Conservation (phyloP, 1,284 basidiomycete genomes). For the Irpex sp. region DNA sequence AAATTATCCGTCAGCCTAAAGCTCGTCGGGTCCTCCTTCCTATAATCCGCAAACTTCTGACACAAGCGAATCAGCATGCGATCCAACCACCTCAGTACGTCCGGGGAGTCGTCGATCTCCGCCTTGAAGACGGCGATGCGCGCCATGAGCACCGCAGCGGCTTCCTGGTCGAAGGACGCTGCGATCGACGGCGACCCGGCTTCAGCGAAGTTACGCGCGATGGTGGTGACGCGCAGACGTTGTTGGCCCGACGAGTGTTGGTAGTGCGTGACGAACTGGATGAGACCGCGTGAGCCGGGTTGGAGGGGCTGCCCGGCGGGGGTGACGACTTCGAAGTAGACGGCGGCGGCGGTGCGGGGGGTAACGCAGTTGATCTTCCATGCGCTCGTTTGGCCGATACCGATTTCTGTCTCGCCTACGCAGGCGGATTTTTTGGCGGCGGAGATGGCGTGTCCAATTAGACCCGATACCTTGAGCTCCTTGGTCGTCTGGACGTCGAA, state of each 20-base stretch:
- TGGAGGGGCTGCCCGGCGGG: constrained; percentile 95
- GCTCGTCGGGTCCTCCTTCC: constrained; percentile 95
- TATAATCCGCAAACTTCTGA: constrained; percentile 99
- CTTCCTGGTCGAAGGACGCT: constrained; percentile 97
- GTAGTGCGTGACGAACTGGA: constrained; percentile 99
- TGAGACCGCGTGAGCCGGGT: constrained; percentile 90
- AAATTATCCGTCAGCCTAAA: constrained; percentile 96
- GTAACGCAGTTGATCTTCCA: constrained; percentile 96
- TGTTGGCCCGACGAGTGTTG: constrained; percentile 96
- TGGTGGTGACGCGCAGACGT: constrained; percentile 93
- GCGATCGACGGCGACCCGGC: constrained; percentile 93
- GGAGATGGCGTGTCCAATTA: constrained; percentile 97
- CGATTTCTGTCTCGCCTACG: constrained; percentile 99
- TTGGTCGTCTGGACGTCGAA: constrained; percentile 99
- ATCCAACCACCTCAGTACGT: constrained; percentile 97
- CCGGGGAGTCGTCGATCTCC: constrained; percentile 97
- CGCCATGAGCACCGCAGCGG: constrained; percentile 92
- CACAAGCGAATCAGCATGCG: constrained; percentile 98
- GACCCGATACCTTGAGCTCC: constrained; percentile 96
- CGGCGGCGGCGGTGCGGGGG: constrained; percentile 85
- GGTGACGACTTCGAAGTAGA: constrained; percentile 99
- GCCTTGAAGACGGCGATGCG: constrained; percentile 99
- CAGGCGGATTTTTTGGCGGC: constrained; percentile 96
- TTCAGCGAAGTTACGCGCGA: constrained; percentile 96
- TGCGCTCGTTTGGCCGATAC: constrained; percentile 98